phyloP scores from a whole-genome alignment of 768 basidiomycete species.

The Boletus insuetus region DNA sequence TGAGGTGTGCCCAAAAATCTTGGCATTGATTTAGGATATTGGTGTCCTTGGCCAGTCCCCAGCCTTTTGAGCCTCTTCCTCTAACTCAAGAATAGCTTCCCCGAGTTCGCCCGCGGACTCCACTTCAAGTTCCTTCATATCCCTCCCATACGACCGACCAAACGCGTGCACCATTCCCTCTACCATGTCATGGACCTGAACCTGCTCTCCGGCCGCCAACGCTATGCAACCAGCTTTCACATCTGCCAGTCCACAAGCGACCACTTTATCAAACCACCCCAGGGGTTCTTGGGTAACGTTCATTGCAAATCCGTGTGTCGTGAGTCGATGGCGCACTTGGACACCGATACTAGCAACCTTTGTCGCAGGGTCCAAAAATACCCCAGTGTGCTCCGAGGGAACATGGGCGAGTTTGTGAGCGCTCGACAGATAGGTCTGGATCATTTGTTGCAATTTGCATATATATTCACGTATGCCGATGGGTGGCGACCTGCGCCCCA shows the following conservation, averaged over 20 bases:
- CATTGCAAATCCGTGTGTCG: slow-evolving; percentile 92
- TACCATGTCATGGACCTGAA: slow-evolving; percentile 51
- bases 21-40: neutral
- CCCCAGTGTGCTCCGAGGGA: slow-evolving; percentile 82
- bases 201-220: slow-evolving; percentile 36
- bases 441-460: slow-evolving; percentile 70
- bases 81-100: slow-evolving; percentile 44
- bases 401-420: slow-evolving; percentile 55
- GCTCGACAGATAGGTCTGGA: slow-evolving; percentile 60
- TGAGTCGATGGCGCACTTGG: slow-evolving; percentile 90
- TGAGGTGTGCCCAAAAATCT: too few species aligned
- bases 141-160: slow-evolving; percentile 46
- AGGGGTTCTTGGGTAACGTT: slow-evolving; percentile 84
- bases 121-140: slow-evolving; percentile 44
- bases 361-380: slow-evolving; percentile 75
- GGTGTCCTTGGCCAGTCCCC: slow-evolving; percentile 40
- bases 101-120: slow-evolving; percentile 46
- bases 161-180: slow-evolving; percentile 48
- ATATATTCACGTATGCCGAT: slow-evolving; percentile 80
- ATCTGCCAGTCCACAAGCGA: slow-evolving; percentile 87
- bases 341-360: slow-evolving; percentile 97
- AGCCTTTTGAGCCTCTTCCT: slow-evolving; percentile 41
- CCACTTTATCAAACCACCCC: slow-evolving; percentile 81
- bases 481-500: slow-evolving; percentile 73
- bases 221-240: slow-evolving; percentile 76